These are phyloP conservation scores for Melastoma malabathricum DNA, from an alignment of 345 rosid genomes.

Conservation along the genomic window DNA sequence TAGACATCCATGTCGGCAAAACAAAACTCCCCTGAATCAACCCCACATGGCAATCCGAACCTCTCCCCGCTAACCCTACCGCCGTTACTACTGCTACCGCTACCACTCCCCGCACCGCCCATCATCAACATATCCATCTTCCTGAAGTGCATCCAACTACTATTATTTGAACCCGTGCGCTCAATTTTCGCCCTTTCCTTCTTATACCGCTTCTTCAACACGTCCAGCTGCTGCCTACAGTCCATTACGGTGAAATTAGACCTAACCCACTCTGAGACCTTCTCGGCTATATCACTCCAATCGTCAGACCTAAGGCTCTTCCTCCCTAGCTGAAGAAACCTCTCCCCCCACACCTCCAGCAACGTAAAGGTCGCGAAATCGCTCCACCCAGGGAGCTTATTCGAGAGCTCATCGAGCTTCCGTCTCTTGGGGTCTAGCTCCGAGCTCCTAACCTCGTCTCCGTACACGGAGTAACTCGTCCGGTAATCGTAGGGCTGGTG, in stretches of 20 bases:
- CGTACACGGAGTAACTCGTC: neutral
- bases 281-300: conserved; percentile 42
- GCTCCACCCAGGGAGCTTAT: conserved; percentile 14
- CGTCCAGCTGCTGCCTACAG: conserved; percentile 34
- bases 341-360: conserved; percentile 52
- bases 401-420: conserved; percentile 14
- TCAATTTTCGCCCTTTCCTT: conserved; percentile 27
- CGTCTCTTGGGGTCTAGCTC: conserved; percentile 29
- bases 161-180: conserved; percentile 15
- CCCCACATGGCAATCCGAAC: conserved; percentile 31
- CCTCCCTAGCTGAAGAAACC: conserved; percentile 37
- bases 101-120: too few species aligned
- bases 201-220: conserved; percentile 32
- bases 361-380: conserved; percentile 28
- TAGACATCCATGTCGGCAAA: conserved; percentile 37
- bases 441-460: conserved; percentile 11
- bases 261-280: conserved; percentile 23
- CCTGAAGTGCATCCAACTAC: conserved; percentile 30
- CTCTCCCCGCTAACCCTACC: conserved; percentile 3
- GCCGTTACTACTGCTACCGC: too few species aligned
- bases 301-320: conserved; percentile 40
- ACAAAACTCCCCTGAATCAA: conserved; percentile 49
- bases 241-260: conserved; percentile 19
- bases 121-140: conserved; percentile 47
- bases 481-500: conserved; percentile 6